A percentile compares a stretch with the other conserved stretches of the same genome.
phyloP scores from a whole-genome alignment of 352 stramenopile genomes.

The Peronospora farinosa region DNA sequence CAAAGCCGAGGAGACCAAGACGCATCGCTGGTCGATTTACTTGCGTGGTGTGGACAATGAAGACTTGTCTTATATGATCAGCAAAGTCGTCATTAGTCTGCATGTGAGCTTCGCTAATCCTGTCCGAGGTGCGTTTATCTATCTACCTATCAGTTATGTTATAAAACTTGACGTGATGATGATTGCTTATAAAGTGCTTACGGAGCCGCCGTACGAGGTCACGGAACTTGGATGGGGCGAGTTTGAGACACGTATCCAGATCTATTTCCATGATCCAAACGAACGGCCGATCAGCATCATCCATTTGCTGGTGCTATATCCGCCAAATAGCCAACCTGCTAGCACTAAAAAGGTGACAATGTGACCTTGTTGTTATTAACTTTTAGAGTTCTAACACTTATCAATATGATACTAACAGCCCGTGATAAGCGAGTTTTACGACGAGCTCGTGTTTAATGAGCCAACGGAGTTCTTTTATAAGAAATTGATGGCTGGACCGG shows the following conservation, averaged over 20 bases:
- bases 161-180: constrained; percentile 5
- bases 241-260: constrained; percentile 94
- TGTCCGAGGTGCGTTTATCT: constrained; percentile 53
- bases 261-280: constrained; percentile 93
- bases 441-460: constrained; percentile 98
- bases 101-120: constrained; percentile 94
- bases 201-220: constrained; percentile 93
- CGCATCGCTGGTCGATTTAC: constrained; percentile 93
- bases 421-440: constrained; percentile 94
- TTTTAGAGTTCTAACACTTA: not conserved
- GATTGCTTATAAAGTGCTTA: constrained; percentile 67
- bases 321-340: constrained; percentile 77
- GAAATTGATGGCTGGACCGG: constrained; percentile 73
- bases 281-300: constrained; percentile 90
- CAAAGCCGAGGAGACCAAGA: constrained; percentile 91
- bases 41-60: constrained; percentile 90
- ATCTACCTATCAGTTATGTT: constrained; percentile 4
- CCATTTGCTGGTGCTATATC: constrained; percentile 83
- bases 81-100: constrained; percentile 96
- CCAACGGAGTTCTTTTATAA: constrained; percentile 94
- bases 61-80: constrained; percentile 92
- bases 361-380: constrained; percentile 2
- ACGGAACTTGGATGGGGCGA: constrained; percentile 96
- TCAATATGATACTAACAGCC: constrained; percentile 43
- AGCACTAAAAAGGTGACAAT: constrained; percentile 82